These are phyloP conservation scores for Fusarium drepaniforme DNA, from an alignment of 2,329 filamentous ascomycete species.

Conservation along the genomic window DNA sequence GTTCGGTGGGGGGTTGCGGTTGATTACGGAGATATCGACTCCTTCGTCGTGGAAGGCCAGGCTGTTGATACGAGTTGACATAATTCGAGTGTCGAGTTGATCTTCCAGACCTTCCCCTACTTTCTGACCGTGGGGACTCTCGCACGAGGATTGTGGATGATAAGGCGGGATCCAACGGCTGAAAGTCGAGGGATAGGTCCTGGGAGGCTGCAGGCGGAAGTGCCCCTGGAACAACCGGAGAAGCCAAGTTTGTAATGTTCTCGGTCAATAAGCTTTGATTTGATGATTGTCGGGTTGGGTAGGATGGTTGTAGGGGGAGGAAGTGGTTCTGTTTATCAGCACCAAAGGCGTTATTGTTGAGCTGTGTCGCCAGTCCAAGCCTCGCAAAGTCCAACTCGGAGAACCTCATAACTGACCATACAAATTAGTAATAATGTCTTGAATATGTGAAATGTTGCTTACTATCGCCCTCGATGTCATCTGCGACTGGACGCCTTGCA, in stretches of 20 bases:
- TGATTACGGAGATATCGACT: constrained; percentile 24
- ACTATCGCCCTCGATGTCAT: constrained; percentile 30
- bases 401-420: constrained; percentile 25
- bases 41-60: constrained; percentile 17
- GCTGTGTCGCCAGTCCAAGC: constrained; percentile 10
- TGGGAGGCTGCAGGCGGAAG: constrained; percentile 3
- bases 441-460: neutral
- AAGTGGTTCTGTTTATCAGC: neutral
- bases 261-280: neutral
- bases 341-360: neutral
- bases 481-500: neutral
- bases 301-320: neutral
- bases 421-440: constrained; percentile 3
- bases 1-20: constrained; percentile 1
- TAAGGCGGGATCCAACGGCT: neutral
- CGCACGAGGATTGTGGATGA: neutral
- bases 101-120: neutral
- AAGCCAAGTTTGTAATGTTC: neutral
- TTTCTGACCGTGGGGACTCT: neutral
- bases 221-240: neutral
- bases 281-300: neutral
- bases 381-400: constrained; percentile 34
- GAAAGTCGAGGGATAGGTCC: neutral
- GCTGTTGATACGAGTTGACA: neutral
- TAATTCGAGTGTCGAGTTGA: neutral